These are phyloP conservation scores for Colletotrichum ledebouriae DNA, from an alignment of 2,329 filamentous ascomycete species.

Conservation along the genomic window DNA sequence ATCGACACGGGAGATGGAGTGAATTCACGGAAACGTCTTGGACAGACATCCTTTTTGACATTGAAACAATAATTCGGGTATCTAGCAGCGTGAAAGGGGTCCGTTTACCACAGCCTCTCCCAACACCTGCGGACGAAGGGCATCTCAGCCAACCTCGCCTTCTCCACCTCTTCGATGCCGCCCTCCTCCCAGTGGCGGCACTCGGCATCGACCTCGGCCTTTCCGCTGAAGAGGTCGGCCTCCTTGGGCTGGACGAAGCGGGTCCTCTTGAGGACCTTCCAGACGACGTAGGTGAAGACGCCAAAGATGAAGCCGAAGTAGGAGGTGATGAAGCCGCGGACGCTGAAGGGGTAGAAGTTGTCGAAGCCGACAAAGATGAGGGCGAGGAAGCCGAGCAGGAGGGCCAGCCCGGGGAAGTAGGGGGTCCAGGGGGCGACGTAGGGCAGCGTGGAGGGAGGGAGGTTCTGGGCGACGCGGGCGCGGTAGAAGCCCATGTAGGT, in stretches of 20 bases:
- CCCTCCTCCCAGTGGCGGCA: slow-evolving; percentile 60
- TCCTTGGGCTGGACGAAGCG: slow-evolving; percentile 67
- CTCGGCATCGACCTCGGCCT: slow-evolving; percentile 74
- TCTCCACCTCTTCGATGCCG: slow-evolving; percentile 61
- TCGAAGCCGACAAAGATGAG: slow-evolving; percentile 71
- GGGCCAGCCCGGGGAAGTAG: slow-evolving; percentile 63
- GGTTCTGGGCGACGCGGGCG: slow-evolving; percentile 65
- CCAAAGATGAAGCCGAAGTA: slow-evolving; percentile 69
- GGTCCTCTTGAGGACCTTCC: slow-evolving; percentile 76
- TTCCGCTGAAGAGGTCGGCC: slow-evolving; percentile 72
- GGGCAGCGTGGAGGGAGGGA: slow-evolving; percentile 62
- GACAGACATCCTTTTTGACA: not conserved
- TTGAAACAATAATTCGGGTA: slow-evolving; percentile 22
- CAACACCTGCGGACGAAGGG: slow-evolving; percentile 52
- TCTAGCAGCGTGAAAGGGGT: not conserved
- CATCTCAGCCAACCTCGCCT: slow-evolving; percentile 53
- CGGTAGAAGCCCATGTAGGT: slow-evolving; percentile 63
- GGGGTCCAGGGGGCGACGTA: slow-evolving; percentile 66
- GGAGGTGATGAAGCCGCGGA: slow-evolving; percentile 63
- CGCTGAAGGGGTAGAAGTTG: slow-evolving; percentile 64
- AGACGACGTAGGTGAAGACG: slow-evolving; percentile 70
- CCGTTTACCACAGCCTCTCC: slow-evolving; percentile 55
- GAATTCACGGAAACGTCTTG: not conserved
- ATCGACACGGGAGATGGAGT: too few species aligned
- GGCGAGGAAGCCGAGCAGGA: slow-evolving; percentile 61